Percentiles rank a stretch among this genome's conserved stretches.
Conservation (phyloP, 345 rosid species). For the Mercurialis annua region DNA sequence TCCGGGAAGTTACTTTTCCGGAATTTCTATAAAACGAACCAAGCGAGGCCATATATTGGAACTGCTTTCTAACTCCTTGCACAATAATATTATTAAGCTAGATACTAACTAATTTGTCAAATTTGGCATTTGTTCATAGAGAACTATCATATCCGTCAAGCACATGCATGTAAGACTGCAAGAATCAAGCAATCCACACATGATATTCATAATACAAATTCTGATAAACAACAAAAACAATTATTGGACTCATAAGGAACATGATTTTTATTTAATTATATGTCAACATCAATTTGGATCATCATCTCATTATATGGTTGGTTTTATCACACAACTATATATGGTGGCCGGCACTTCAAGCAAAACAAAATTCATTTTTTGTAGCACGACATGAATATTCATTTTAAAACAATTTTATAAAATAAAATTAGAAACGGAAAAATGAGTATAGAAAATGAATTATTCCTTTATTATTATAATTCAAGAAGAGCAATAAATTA, state of each 20-base stretch:
- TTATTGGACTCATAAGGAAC: too few relatives aligned
- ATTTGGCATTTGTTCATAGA: too few relatives aligned
- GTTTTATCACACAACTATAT: too few relatives aligned
- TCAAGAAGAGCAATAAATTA: conserved; percentile 11
- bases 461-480: too few relatives aligned
- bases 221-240: not conserved
- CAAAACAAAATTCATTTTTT: not conserved
- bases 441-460: not conserved
- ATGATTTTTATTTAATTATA: not conserved
- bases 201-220: not conserved
- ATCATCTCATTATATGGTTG: not conserved
- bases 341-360: too few relatives aligned
- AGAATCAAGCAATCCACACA: too few relatives aligned
- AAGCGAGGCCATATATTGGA: too few relatives aligned
- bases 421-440: too few relatives aligned
- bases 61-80: not conserved
- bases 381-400: not conserved
- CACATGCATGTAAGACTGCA: not conserved
- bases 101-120: not conserved
- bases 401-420: too few relatives aligned
- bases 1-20: too few relatives aligned
- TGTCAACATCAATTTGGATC: not conserved
- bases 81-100: not conserved
- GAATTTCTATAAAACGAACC: too few relatives aligned
- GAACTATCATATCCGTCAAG: not conserved